Conservation (phyloP, 179 eudicot genomes). For the Nepenthes alata region DNA sequence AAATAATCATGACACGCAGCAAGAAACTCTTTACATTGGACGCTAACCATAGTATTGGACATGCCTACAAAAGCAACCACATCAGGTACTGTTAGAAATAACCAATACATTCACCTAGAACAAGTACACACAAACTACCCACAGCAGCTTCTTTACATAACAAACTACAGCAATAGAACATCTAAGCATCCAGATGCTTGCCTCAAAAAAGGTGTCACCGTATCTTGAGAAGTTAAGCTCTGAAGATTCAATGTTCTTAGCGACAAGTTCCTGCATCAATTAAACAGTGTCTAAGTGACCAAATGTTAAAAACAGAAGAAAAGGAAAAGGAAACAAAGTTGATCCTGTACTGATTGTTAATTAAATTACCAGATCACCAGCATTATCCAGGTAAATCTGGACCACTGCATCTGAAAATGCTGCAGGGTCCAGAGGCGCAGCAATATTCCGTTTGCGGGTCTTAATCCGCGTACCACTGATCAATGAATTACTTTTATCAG, state of each 20-base stretch:
- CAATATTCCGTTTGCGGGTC: slow-evolving; percentile 99
- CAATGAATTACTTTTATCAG: too few relatives aligned
- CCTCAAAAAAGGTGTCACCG: slow-evolving; percentile 99
- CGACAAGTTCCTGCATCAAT: slow-evolving; percentile 77
- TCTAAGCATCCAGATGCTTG: slow-evolving; percentile 11
- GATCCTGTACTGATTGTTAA: neutral
- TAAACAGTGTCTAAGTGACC: neutral
- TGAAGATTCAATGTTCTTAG: slow-evolving; percentile 81
- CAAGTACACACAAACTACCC: neutral
- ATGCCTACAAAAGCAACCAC: neutral
- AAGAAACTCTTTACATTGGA: too few relatives aligned
- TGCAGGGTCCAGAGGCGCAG: slow-evolving; percentile 99
- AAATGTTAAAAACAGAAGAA: neutral
- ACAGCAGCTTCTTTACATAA: neutral
- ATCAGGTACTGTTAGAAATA: neutral
- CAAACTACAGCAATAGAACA: neutral
- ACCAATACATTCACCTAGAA: neutral
- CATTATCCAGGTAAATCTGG: slow-evolving; percentile 99
- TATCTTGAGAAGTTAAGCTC: slow-evolving; percentile 96
- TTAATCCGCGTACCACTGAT: slow-evolving; percentile 99
- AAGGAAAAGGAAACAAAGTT: neutral
- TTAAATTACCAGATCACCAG: slow-evolving; percentile 92
- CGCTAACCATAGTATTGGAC: too few relatives aligned
- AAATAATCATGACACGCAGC: too few relatives aligned
- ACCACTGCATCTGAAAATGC: slow-evolving; percentile 99